These are phyloP conservation scores for Melaleuca alternifolia DNA, from an alignment of 345 rosid species.

Conservation along the genomic window DNA sequence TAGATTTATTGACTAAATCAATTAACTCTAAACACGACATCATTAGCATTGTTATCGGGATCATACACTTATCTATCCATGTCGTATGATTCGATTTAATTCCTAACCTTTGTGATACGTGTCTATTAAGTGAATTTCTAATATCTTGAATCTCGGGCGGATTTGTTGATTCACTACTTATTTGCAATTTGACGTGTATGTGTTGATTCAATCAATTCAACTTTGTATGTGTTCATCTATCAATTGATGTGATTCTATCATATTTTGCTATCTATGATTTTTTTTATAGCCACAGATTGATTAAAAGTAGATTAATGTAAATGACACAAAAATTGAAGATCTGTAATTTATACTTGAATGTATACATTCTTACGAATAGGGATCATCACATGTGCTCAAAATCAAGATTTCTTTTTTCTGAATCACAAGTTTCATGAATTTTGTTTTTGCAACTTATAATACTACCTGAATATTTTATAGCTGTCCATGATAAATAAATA, in stretches of 20 bases:
- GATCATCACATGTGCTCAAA: neutral
- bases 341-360: neutral
- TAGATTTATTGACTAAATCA: neutral
- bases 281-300: neutral
- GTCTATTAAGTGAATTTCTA: neutral
- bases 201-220: neutral
- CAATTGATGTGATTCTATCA: neutral
- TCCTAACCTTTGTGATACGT: accelerated
- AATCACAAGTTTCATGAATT: neutral
- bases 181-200: accelerated
- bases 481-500: neutral
- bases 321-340: neutral
- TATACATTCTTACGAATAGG: neutral
- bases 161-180: neutral
- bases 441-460: neutral
- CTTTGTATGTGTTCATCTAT: neutral
- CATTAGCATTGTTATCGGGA: neutral
- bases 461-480: neutral
- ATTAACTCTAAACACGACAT: neutral
- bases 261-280: too few relatives aligned
- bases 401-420: neutral
- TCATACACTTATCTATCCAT: neutral
- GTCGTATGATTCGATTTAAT: neutral
- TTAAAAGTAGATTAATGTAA: too few relatives aligned
- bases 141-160: neutral